Conservation (phyloP, 192 early-diverging fungal genomes). For the Backusella luteola region DNA sequence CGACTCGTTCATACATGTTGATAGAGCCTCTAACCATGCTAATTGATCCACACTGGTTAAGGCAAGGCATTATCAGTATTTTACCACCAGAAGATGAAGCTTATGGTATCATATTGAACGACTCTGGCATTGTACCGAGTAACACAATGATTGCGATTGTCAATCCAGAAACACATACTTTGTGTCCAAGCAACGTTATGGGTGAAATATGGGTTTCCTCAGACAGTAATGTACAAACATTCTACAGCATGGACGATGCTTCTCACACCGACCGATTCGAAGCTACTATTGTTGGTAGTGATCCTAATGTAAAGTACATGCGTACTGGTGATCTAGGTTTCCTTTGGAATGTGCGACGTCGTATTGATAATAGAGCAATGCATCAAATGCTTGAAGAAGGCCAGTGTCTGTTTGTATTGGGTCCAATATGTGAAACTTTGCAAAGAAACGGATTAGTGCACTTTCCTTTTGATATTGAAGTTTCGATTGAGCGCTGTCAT, state of each 20-base stretch:
- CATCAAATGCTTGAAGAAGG: constrained; percentile 51
- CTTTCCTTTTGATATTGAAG: constrained; percentile 75
- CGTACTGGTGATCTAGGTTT: constrained; percentile 85
- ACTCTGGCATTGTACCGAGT: constrained; percentile 71
- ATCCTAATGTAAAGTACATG: constrained; percentile 61
- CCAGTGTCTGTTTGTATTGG: constrained; percentile 77
- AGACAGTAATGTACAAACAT: constrained; percentile 51
- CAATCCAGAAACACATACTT: constrained; percentile 68
- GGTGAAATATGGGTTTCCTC: constrained; percentile 89
- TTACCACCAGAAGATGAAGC: constrained; percentile 52
- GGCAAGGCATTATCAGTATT: constrained; percentile 62
- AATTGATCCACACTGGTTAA: constrained; percentile 63
- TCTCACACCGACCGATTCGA: constrained; percentile 38
- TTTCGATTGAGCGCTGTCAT: constrained; percentile 66
- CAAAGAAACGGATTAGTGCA: constrained; percentile 68
- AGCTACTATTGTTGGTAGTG: constrained; percentile 57
- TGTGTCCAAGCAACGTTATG: constrained; percentile 66
- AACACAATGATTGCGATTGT: constrained; percentile 85
- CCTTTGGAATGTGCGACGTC: constrained; percentile 63
- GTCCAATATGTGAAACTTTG: constrained; percentile 70
- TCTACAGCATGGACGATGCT: constrained; percentile 40
- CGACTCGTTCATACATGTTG: constrained; percentile 78
- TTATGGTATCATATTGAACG: constrained; percentile 59
- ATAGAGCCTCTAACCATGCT: constrained; percentile 65
- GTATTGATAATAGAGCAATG: constrained; percentile 8